A percentile compares a stretch with the other conserved stretches of the same genome.
phyloP scores from a whole-genome alignment of 164 flowering plant genomes.

The Dillenia turbinata region DNA sequence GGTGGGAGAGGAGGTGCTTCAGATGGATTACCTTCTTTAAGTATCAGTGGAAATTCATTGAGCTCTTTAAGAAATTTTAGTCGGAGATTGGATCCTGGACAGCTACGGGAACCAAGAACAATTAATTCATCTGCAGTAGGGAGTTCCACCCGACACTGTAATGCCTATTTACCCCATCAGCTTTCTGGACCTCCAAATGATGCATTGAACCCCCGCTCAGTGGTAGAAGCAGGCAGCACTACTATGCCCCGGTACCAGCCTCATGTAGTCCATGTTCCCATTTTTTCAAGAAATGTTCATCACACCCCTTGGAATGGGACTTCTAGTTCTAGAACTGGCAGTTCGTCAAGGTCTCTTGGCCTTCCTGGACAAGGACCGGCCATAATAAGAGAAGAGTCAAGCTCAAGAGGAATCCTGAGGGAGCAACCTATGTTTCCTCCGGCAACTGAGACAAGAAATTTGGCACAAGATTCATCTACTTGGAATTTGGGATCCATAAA shows the following conservation, averaged over 20 bases:
- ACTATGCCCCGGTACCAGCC: conserved; percentile 21
- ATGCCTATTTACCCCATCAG: conserved; percentile 1
- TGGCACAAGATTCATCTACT: conserved; percentile 27
- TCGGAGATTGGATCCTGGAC: conserved; percentile 8
- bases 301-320: conserved; percentile 37
- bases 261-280: background rate
- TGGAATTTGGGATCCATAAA: conserved; percentile 35
- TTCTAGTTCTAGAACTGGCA: conserved; percentile 32
- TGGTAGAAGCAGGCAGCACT: conserved; percentile 16
- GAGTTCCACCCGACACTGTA: background rate
- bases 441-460: conserved; percentile 35
- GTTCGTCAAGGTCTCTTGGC: conserved; percentile 19
- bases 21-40: conserved; percentile 27
- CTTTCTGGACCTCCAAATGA: conserved; percentile 22
- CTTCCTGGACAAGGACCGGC: conserved; percentile 27
- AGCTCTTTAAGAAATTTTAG: conserved; percentile 21
- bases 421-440: conserved; percentile 55
- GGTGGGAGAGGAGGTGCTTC: conserved; percentile 26
- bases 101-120: conserved; percentile 24
- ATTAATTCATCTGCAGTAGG: conserved; percentile 18
- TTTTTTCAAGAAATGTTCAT: conserved; percentile 6
- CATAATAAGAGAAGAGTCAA: conserved; percentile 28
- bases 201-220: conserved; percentile 33
- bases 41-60: conserved; percentile 24
- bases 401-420: conserved; percentile 35